Base-by-base conservation (phyloP, 805 yeast genomes). In the Brettanomyces bruxellensis region DNA sequence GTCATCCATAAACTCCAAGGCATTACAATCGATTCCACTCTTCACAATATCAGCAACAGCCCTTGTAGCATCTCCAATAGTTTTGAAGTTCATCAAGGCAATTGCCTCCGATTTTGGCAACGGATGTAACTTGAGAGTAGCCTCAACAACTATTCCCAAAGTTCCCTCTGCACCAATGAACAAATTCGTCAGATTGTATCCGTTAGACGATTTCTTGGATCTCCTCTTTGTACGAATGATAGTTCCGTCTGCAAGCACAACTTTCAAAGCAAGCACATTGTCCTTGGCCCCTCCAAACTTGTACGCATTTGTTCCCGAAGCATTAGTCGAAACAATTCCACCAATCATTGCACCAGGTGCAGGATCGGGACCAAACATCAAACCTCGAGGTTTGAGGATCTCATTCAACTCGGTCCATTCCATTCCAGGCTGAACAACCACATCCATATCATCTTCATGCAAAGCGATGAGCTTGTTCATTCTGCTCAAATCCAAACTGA, bases 91-190 rank as follows among this genome's bases (percentile, higher is more conserved):
- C 23, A 84, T 79, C 40, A 86, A 74, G 4, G 83, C 80, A 28
- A 87, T 86, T 45, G 77, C 74, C 57, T 86, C 91, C 36, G 70
- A 57, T 54, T 69, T 66, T 1, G 91, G 91, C 49, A 72, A 75
- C 14, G 80, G 84, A 52, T 82, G 80, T 41, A 85, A 65, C 55
- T 78, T 82, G 42, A 85, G 67, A 0, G 91, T 84, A 2, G 86
- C 86, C 54, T 85, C 90, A 2, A 89, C 85, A 30, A 85, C 78
- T 14, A 86, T 72, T 2, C 93, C 95, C 46, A 86, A 62, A 0
- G 95, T 85, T 6, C 95, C 93, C 55, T 86, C 93, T 40, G 83
- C 72, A 0, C 95, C 93, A 44, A 81, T 69, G 57, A 85, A 83
- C 48, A 85, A 61, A n/a, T 83, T 81, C 43, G 85, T 86, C 58